Evolutionary conservation across 495 filamentous ascomycete species (phyloP).

Genomic region (Melanomma pulvis-pyrius): DNA sequence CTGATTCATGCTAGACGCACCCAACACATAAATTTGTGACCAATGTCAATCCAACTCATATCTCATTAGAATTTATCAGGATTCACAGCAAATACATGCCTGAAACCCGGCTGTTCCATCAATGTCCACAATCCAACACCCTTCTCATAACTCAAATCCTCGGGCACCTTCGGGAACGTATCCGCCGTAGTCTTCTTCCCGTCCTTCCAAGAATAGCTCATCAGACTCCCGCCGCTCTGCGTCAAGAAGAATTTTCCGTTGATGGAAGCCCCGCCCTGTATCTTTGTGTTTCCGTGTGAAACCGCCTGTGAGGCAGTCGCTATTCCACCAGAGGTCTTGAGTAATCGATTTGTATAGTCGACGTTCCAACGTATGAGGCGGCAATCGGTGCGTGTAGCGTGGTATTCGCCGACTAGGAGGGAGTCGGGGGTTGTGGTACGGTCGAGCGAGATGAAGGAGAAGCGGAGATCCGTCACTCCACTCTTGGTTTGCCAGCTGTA

Average conservation of each 20-base stretch:
- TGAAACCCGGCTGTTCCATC: conserved; percentile 20
- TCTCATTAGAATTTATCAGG: conserved; percentile 22
- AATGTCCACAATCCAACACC: conserved; percentile 30
- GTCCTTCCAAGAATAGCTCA: conserved; percentile 23
- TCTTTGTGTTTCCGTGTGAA: conserved; percentile 23
- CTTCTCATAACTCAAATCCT: conserved; percentile 39
- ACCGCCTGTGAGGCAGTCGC: conserved; percentile 31
- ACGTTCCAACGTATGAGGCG: conserved; percentile 32
- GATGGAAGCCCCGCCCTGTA: conserved; percentile 30
- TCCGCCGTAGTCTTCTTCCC: conserved; percentile 1
- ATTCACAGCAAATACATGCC: conserved; percentile 29
- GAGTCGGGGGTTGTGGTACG: conserved; percentile 36
- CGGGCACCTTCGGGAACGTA: conserved; percentile 22
- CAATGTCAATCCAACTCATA: not conserved
- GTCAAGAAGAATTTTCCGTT: conserved; percentile 35
- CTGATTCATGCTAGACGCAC: too few relatives aligned
- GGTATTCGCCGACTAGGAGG: conserved; percentile 35
- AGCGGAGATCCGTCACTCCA: conserved; percentile 23
- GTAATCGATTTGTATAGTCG: conserved; percentile 34
- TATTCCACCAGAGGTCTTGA: conserved; percentile 12
- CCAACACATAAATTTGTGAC: not conserved
- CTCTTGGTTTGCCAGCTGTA: conserved; percentile 18
- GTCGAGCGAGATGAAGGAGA: conserved; percentile 37
- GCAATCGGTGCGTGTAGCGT: conserved; percentile 22
- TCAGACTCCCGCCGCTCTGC: conserved; percentile 28